Conservation (phyloP, 2,329 filamentous ascomycete genomes). For the Trichoderma brevicompactum region DNA sequence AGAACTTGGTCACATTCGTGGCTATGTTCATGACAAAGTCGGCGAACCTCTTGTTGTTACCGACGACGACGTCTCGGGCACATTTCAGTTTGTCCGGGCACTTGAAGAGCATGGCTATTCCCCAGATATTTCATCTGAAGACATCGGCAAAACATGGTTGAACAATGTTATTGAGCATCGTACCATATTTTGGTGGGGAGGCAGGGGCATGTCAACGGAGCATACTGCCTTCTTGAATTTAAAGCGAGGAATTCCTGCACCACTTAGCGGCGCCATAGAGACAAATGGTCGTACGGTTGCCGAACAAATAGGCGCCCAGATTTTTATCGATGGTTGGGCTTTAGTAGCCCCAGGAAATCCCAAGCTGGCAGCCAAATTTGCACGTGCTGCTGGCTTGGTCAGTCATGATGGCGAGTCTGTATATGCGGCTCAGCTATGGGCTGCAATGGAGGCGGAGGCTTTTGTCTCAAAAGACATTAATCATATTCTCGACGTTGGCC, state of each 20-base stretch:
- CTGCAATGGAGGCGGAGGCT: conserved; percentile 46
- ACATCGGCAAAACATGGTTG: conserved; percentile 31
- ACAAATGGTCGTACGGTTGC: conserved; percentile 33
- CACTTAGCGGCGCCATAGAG: conserved; percentile 38
- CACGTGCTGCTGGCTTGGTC: conserved; percentile 41
- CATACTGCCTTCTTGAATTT: conserved; percentile 47
- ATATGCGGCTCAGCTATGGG: conserved; percentile 45
- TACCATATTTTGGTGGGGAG: conserved; percentile 47
- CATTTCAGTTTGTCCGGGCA: conserved; percentile 44
- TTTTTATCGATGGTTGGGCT: conserved; percentile 47
- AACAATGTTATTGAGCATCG: conserved; percentile 31
- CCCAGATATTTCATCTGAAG: conserved; percentile 13
- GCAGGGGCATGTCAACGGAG: conserved; percentile 45
- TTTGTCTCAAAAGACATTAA: conserved; percentile 41
- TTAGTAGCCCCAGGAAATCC: conserved; percentile 42
- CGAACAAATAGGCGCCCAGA: conserved; percentile 47
- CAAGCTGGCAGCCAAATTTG: conserved; percentile 39
- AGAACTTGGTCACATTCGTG: conserved; percentile 40
- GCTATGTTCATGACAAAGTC: conserved; percentile 41
- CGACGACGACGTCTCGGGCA: conserved; percentile 43
- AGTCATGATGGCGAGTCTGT: conserved; percentile 47
- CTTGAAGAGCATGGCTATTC: conserved; percentile 39
- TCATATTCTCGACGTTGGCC: conserved; percentile 41
- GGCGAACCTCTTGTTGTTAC: conserved; percentile 39
- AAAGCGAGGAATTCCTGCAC: conserved; percentile 42